Base-by-base conservation (phyloP, 148 eudicot genomes). In the Arbutus unedo region DNA sequence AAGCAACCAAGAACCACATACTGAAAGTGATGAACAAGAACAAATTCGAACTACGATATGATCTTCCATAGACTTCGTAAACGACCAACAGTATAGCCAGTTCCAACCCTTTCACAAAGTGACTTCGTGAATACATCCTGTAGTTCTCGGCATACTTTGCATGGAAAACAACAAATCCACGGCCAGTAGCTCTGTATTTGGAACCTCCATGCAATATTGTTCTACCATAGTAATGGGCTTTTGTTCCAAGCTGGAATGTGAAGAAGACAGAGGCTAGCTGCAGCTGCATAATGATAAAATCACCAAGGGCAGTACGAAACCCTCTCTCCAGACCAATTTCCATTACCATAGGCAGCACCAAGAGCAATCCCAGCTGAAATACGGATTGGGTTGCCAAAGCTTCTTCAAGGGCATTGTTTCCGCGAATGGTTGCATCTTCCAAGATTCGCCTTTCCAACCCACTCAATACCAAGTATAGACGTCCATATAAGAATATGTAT, bases 231-330 rank as follows among this genome's bases (percentile, higher is more conserved):
- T 94, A 94, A 83, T 96, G 99, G 51, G 98, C 98, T 88, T 96
- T 96, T 66, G 99, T 96, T 78, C 99, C 99, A 73, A 96, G 97
- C 87, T 94, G 99, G 88, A 96, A 96, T 72, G 99, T 96, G 38
- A 94, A 96, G 88, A 96, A 96, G 8, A 94, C 98, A 51, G 98
- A 94, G 85, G 99, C 99, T 68, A 96, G 87, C 89, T 96, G 99
- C 79, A 96, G 94, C 84, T 96, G 99, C 99, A 96, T 94, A 54
- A 93, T 90, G 72, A 96, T 85, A 38, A 96, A 93, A 83, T 96
- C 97, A 81, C 98, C 99, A 25, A 96, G 81, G 80, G 99, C 99
- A 16, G 92, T 90, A n/a, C 98, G 92, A 79, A 96, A 96, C 38
- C 98, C 99, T 84, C 93, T 90, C 80, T 96, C 99, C 59, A 96